Base-by-base conservation (phyloP, 2,329 filamentous ascomycete genomes). In the Exophiala bonariae region DNA sequence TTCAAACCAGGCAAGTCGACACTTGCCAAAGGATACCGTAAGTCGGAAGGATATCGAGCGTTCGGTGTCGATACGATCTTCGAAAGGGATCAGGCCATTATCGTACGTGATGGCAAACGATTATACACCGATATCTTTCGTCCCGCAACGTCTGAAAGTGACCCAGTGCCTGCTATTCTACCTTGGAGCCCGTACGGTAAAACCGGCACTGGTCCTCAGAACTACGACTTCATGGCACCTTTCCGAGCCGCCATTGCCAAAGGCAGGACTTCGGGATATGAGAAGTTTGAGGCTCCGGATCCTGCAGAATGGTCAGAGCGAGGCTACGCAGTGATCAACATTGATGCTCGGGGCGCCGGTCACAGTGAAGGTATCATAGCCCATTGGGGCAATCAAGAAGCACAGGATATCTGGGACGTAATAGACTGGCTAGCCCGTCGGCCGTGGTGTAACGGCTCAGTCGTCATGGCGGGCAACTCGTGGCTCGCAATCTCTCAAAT, bases 151-250 rank as follows among this genome's bases (percentile, higher is more conserved):
- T 16, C 17, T n/a, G 35, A 38, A 6, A 19, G 10, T 37, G 18
- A 43, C 8, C 73, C 57, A 55, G 47, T 38, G 41, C 84, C 85
- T 0, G 83, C 86, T 0, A 62, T 88, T 7, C 79, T 85, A 2
- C 87, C 84, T 0, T 88, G 87, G 53, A 84, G 84, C 0, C 85
- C 85, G 0, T 87, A 88, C 54, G 85, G 85, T 36, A 88, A 89
- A 57, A 83, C 26, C 18, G 23, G 23, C 23, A 26, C 23, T 11
- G 23, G 23, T 26, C 30, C 3, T 4, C 19, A 19, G 3, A 48
- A 48, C 14, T 37, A 14, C 14, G 35, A 37, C 18, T 23, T 35
- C 20, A 43, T 48, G 39, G 26, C 38, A 13, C 45, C 45, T 19
- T 26, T 26, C 23, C 14, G 18, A 7, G 35, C 18, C n/a, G 35